These are phyloP conservation scores for Calophaca sinica DNA, from an alignment of 306 rosid species.

Conservation along the genomic window DNA sequence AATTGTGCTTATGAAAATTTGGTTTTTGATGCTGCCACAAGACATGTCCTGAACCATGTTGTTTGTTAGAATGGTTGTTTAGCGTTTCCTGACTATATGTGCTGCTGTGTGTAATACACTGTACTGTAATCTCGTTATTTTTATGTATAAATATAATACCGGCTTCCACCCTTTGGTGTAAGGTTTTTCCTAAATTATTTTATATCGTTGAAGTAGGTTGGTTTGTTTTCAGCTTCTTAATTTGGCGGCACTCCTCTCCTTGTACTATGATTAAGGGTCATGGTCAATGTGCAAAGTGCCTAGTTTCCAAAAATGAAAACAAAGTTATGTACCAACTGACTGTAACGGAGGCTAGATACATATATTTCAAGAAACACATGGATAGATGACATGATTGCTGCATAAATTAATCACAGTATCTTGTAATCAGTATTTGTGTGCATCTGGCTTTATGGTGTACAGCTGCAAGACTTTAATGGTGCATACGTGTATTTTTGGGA, in stretches of 20 bases:
- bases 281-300: background rate
- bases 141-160: background rate
- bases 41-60: too few species aligned
- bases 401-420: background rate
- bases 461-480: background rate
- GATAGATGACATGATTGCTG: background rate
- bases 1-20: background rate
- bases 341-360: background rate
- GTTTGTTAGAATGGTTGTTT: too few species aligned
- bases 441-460: slow-evolving; percentile 21
- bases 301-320: background rate
- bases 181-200: background rate
- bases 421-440: slow-evolving; percentile 13
- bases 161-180: background rate
- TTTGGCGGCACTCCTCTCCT: slow-evolving; percentile 10
- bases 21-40: background rate
- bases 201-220: slow-evolving; percentile 14
- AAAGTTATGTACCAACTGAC: background rate
- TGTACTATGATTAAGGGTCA: slow-evolving; percentile 4
- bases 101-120: background rate
- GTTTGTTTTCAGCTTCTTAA: slow-evolving; percentile 1
- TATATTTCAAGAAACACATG: background rate
- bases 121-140: background rate
- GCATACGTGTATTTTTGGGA: too few species aligned
- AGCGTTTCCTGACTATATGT: too few species aligned